Conservation (phyloP, 306 rosid species). For the Adenanthera pavonina region DNA sequence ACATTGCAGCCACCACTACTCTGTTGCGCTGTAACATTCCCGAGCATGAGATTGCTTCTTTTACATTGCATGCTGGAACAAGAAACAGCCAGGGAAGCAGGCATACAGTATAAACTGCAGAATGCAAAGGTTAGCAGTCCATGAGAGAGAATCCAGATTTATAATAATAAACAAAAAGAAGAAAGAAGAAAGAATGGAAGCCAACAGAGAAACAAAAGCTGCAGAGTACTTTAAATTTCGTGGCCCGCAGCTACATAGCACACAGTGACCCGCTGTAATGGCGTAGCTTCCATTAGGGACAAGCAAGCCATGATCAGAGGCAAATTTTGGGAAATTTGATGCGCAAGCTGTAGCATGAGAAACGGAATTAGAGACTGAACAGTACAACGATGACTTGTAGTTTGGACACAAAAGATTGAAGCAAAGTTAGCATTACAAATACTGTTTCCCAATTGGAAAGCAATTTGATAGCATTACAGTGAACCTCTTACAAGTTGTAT, state of each 20-base stretch:
- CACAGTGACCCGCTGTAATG: constrained; percentile 90
- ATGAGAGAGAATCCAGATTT: constrained; percentile 20
- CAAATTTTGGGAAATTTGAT: constrained; percentile 72
- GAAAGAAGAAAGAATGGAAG: constrained; percentile 18
- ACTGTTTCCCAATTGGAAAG: not conserved
- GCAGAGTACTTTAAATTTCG: constrained; percentile 70
- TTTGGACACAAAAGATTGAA: not conserved
- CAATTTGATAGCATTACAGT: not conserved
- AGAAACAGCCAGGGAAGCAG: constrained; percentile 92
- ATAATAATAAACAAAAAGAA: not conserved
- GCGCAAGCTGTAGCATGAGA: constrained; percentile 74
- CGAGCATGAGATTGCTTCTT: constrained; percentile 86
- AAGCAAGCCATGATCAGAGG: constrained; percentile 80
- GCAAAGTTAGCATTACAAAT: not conserved
- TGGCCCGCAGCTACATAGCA: constrained; percentile 97
- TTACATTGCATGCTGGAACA: constrained; percentile 99
- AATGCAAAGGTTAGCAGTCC: constrained; percentile 29
- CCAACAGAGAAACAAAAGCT: constrained; percentile 27
- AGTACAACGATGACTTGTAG: not conserved
- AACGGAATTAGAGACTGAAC: constrained; percentile 16
- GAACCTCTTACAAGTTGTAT: not conserved
- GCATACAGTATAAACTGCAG: constrained; percentile 92
- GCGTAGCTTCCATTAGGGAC: constrained; percentile 98
- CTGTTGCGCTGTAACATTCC: constrained; percentile 78
- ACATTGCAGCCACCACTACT: constrained; percentile 88